Evolutionary conservation across 257 asterid species (phyloP).

Genomic region (Dorcoceras hygrometricum): DNA sequence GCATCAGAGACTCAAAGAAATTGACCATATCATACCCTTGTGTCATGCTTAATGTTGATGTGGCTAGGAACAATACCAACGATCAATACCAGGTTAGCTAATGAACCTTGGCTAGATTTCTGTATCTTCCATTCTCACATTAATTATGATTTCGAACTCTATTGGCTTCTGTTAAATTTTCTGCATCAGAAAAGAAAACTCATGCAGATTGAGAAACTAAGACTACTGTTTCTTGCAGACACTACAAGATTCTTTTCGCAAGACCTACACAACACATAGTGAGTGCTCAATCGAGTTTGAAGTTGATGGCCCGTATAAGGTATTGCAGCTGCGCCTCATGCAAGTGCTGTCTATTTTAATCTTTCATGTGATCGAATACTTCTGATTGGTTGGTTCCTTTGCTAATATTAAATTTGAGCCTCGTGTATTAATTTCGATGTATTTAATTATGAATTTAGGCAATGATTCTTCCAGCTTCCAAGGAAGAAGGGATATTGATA

Average conservation of each 20-base stretch:
- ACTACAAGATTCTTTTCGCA: conserved; percentile 64
- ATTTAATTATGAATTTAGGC: conserved; percentile 47
- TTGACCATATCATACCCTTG: conserved; percentile 95
- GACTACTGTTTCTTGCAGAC: conserved; percentile 58
- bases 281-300: conserved; percentile 99
- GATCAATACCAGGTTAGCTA: conserved; percentile 90
- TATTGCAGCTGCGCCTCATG: conserved; percentile 36
- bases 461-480: conserved; percentile 97
- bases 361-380: conserved; percentile 20
- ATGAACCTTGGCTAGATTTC: conserved; percentile 21
- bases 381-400: conserved; percentile 29
- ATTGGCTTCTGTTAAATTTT: conserved; percentile 25
- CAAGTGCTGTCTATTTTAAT: conserved; percentile 22
- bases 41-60: conserved; percentile 98
- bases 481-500: conserved; percentile 98
- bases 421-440: conserved; percentile 22
- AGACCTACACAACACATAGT: conserved; percentile 79
- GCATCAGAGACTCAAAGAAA: conserved; percentile 70
- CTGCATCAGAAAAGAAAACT: conserved; percentile 19
- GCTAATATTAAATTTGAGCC: background rate
- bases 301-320: conserved; percentile 99
- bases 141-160: conserved; percentile 21
- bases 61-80: conserved; percentile 92
- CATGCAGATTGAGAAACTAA: conserved; percentile 22
- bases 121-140: background rate